A percentile compares a stretch with the other conserved stretches of the same genome.
These are phyloP conservation scores for Gelatoporia subvermispora DNA, from an alignment of 768 basidiomycete genomes.

Conservation along the genomic window DNA sequence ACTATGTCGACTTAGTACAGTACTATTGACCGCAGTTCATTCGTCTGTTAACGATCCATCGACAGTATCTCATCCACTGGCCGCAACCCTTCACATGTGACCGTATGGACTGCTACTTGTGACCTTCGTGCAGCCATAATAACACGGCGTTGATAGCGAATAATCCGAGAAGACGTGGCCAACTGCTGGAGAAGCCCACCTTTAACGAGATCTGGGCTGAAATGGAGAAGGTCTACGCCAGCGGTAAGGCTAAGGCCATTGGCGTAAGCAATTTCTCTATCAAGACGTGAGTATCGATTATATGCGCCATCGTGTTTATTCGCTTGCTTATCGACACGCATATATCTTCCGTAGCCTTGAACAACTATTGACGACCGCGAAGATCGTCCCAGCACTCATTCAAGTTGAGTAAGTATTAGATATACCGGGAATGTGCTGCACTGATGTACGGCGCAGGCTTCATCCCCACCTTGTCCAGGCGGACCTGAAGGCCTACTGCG, in stretches of 20 bases:
- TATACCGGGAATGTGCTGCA: neutral
- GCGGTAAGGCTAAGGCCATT: conserved; percentile 44
- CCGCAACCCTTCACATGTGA: conserved; percentile 35
- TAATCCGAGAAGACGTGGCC: conserved; percentile 30
- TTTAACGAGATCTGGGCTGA: conserved; percentile 44
- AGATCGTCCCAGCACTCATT: conserved; percentile 32
- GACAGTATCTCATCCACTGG: conserved; percentile 48
- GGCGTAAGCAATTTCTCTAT: conserved; percentile 60
- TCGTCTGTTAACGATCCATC: neutral
- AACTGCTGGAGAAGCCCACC: conserved; percentile 20
- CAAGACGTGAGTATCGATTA: conserved; percentile 37
- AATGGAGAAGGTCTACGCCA: conserved; percentile 44
- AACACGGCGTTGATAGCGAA: conserved; percentile 1
- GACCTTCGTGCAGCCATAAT: too few species aligned
- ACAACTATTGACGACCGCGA: conserved; percentile 23
- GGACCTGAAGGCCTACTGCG: conserved; percentile 42
- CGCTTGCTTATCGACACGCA: neutral
- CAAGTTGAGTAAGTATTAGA: conserved; percentile 27
- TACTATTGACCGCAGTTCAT: neutral
- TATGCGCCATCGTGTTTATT: neutral
- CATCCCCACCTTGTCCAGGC: conserved; percentile 49
- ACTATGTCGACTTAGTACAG: conserved; percentile 29
- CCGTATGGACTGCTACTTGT: conserved; percentile 12
- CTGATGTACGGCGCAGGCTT: conserved; percentile 24
- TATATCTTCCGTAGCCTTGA: conserved; percentile 17